Evolutionary conservation across 306 rosid species (phyloP).

Genomic region (Ochetophila trinervis): DNA sequence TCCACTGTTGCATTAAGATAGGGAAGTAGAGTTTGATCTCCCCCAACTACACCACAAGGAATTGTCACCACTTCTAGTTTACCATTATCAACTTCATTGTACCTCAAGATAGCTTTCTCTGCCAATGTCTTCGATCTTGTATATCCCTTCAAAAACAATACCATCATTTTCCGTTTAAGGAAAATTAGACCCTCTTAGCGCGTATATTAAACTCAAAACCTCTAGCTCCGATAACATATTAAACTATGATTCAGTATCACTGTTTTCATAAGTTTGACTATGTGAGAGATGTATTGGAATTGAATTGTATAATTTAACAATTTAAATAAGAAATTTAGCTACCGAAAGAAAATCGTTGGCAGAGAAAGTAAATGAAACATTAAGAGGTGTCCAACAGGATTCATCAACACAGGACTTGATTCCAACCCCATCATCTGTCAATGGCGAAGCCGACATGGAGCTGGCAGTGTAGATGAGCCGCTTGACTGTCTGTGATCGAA

Average conservation of each 20-base stretch:
- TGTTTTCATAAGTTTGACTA: too few species aligned
- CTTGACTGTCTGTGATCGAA: slow-evolving; percentile 35
- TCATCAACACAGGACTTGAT: slow-evolving; percentile 39
- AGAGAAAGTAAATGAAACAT: slow-evolving; percentile 9
- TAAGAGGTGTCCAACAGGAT: slow-evolving; percentile 50
- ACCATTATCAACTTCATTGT: slow-evolving; percentile 13
- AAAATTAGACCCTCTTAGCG: background rate
- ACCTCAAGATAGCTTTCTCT: slow-evolving; percentile 37
- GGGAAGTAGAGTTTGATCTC: slow-evolving; percentile 29
- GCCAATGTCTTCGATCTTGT: slow-evolving; percentile 39
- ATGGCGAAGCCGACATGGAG: slow-evolving; percentile 31
- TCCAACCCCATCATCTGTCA: slow-evolving; percentile 29
- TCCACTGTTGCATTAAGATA: background rate
- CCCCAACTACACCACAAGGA: slow-evolving; percentile 46
- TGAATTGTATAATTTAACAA: too few species aligned
- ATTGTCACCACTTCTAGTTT: slow-evolving; percentile 47
- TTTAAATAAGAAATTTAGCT: background rate
- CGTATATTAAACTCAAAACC: too few species aligned
- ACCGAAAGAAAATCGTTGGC: slow-evolving; percentile 8
- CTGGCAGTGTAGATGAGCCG: slow-evolving; percentile 53
- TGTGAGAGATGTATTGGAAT: too few species aligned
- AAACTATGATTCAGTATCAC: too few species aligned
- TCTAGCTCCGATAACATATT: too few species aligned
- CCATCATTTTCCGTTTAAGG: background rate
- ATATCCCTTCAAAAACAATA: slow-evolving; percentile 25